Percentiles rank a stretch among this genome's conserved stretches.
phyloP scores from a whole-genome alignment of 202 grass and related monocot species.

The Eragrostis tef region DNA sequence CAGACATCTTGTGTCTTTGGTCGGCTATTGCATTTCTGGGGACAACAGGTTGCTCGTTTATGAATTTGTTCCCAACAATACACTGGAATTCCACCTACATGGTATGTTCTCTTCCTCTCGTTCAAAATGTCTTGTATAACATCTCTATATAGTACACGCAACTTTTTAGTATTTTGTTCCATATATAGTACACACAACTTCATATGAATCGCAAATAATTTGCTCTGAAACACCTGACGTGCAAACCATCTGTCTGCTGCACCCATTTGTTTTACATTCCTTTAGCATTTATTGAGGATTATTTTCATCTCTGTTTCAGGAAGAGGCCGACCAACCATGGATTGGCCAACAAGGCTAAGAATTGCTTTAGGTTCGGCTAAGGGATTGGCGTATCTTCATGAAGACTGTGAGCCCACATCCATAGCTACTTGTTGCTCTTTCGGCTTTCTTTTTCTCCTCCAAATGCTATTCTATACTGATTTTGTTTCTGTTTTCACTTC shows the following conservation, averaged over 20 bases:
- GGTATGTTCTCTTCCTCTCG: conserved; percentile 51
- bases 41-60: conserved; percentile 77
- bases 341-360: conserved; percentile 75
- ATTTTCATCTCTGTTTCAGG: conserved; percentile 49
- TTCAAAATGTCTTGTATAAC: not conserved
- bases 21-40: conserved; percentile 86
- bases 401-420: conserved; percentile 75
- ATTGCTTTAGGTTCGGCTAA: conserved; percentile 91
- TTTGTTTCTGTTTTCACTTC: conserved; percentile 12
- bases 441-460: conserved; percentile 16
- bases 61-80: conserved; percentile 90
- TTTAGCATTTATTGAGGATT: conserved; percentile 38
- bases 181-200: conserved; percentile 16
- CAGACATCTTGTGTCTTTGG: conserved; percentile 82
- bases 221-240: conserved; percentile 19
- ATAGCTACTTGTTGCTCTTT: conserved; percentile 28
- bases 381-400: conserved; percentile 96
- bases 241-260: conserved; percentile 34
- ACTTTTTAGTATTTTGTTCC: not conserved
- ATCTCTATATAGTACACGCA: not conserved
- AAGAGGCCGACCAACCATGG: conserved; percentile 64
- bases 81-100: conserved; percentile 83
- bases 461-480: conserved; percentile 16
- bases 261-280: conserved; percentile 34
- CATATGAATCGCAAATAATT: conserved; percentile 14